Base-by-base conservation (phyloP, 2,329 filamentous ascomycete genomes). In the Aspergillus alliaceus region DNA sequence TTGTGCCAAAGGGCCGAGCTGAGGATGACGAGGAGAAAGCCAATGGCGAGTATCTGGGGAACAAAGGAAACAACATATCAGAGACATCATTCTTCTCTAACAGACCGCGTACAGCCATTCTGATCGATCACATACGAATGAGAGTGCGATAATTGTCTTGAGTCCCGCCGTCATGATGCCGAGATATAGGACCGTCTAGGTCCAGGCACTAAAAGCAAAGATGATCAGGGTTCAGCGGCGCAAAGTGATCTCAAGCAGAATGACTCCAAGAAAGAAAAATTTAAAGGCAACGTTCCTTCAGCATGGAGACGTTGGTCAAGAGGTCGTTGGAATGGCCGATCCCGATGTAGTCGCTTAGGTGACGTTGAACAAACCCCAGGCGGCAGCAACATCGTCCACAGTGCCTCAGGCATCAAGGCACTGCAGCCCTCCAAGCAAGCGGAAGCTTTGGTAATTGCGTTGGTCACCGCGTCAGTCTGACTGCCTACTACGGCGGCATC, bases 141-240 rank as follows among this genome's bases (percentile, higher is more conserved):
- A 98, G 68, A 99, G 90, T 64, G 91, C 91, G 77, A 99, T 99
- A 79, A 99, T 99, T 66, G 95, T 99, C 81, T 97, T 98, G 72
- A 99, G 88, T 75, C 95, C 95, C 69, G 95, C 92, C 82, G 90
- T 85, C 80, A 80, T 83, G 68, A 64, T 69, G 66, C 66, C 66
- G 67, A 66, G 59, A 63, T 39, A 52, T 59, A 62, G 62, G 63
- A 64, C 57, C 59, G 62, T 63, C 58, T 53, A 62, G 62, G 54
- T 62, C 49, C 56, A 53, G 29, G 27, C 51, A 57, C 48, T 3
- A 9, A n/a, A 54, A 47, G 51, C 42, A 52, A 55, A 35, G 39
- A 25, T 44, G 40, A 50, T 14, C 42, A 29, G 24, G 27, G 9
- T 51, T 32, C 22, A 29, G 48, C 51, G 44, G 53, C 44, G 48